Evolutionary conservation across 2,329 filamentous ascomycete genomes (phyloP), one percentile per base, ranked within the genome.

Genomic region (Akanthomyces lecanii): DNA sequence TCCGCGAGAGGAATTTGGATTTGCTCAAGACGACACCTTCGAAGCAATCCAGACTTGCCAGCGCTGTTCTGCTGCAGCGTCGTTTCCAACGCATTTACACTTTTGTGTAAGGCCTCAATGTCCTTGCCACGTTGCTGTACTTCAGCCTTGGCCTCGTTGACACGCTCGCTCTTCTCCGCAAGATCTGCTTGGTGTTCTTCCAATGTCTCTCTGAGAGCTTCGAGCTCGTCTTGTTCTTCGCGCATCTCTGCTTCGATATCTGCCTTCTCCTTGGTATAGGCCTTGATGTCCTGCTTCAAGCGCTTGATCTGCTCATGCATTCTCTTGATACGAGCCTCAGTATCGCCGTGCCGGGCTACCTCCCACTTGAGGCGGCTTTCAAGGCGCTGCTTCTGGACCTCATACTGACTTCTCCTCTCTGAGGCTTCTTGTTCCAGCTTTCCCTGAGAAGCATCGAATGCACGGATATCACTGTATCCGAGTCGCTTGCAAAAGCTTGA

Each of bases 391-490:
- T 88, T 90, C 73, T 99, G 95, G 4, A 89, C 87, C 62, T 89
- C 90, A 69, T 97, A 98, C 67, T 93, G 88, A 60, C 90, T 87
- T 66, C 91, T 91, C 79, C 93, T 93, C 75, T 95, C 88, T 0
- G 89, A 88, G 51, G 91, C 90, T 73, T 98, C 92, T 73, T 97
- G 91, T 75, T 98, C 93, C 55, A 96, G 80, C 48, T 90, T 92
- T 55, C 95, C 94, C 76, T 98, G 95, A 68, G 96, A 93, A 30
- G 89, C 89, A 73, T 98, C 92, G 71, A 98, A 99, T 63, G 92
- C 90, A 64, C 94, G 90, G 67, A 99, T 96, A 70, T 96, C 89
- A 63, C 85, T 82, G 73, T 97, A 98, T 0, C 93, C 92, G 23
- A 97, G 85, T 62, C 90, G 86, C 69, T 87, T 85, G 78, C 95